phyloP scores from a whole-genome alignment of 768 basidiomycete genomes.

The Naganishia friedmannii region DNA sequence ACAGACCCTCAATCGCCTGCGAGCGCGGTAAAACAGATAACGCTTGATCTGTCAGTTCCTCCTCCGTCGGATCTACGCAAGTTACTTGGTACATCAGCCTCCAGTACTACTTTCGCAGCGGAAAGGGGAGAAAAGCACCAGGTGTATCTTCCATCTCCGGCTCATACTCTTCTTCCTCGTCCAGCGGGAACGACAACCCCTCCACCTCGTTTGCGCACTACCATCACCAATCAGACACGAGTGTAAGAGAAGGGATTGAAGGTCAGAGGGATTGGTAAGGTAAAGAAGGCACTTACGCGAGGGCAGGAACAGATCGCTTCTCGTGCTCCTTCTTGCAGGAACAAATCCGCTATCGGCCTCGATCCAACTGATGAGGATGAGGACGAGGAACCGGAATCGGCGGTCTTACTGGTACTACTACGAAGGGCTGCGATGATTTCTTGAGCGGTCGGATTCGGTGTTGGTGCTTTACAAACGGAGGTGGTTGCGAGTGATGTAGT shows the following conservation, averaged over 20 bases:
- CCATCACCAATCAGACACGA: background rate
- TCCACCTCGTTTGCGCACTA: background rate
- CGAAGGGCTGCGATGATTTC: background rate
- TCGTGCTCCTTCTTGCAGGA: conserved; percentile 42
- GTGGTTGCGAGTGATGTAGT: no score
- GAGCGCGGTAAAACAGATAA: conserved; percentile 40
- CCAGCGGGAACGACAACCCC: conserved; percentile 43
- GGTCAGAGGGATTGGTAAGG: background rate
- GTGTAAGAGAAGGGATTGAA: background rate
- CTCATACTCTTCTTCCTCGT: conserved; percentile 48
- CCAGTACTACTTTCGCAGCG: no score
- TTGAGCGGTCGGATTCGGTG: conserved; percentile 5
- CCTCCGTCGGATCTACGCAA: conserved; percentile 26
- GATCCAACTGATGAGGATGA: background rate
- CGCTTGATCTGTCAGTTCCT: conserved; percentile 43
- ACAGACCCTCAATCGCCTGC: conserved; percentile 49
- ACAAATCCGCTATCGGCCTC: conserved; percentile 40
- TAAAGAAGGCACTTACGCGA: conserved; percentile 11
- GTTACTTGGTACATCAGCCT: no score
- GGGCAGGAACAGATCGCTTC: conserved; percentile 23
- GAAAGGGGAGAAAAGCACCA: background rate
- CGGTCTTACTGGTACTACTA: background rate
- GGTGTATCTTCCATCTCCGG: conserved; percentile 35
- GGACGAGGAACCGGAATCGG: background rate
- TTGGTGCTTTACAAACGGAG: background rate